Percentiles rank a stretch among this genome's conserved stretches.
These are phyloP conservation scores for Beauveria australis DNA, from an alignment of 2,329 filamentous ascomycete species.

Conservation along the genomic window DNA sequence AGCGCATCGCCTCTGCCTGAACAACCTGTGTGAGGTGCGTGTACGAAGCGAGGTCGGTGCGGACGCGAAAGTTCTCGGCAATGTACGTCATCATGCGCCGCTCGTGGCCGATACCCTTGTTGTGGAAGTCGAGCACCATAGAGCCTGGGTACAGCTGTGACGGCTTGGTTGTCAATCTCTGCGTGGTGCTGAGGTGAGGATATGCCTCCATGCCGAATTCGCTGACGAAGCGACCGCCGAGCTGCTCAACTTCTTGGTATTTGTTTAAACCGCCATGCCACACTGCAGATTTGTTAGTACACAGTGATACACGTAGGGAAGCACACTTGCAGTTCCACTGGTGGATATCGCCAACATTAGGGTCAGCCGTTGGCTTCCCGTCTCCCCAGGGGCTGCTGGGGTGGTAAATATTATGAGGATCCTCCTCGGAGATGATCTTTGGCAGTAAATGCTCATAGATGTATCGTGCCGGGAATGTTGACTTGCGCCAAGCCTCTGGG, in stretches of 20 bases:
- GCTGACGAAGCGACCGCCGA: slow-evolving; percentile 69
- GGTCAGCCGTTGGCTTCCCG: slow-evolving; percentile 46
- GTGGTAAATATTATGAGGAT: slow-evolving; percentile 59
- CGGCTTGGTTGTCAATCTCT: slow-evolving; percentile 48
- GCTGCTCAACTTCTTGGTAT: slow-evolving; percentile 64
- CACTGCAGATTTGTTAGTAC: slow-evolving; percentile 27
- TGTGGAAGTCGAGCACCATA: slow-evolving; percentile 70
- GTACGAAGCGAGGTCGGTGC: slow-evolving; percentile 58
- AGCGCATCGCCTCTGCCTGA: slow-evolving; percentile 44
- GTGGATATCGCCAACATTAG: slow-evolving; percentile 69
- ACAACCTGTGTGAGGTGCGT: slow-evolving; percentile 59
- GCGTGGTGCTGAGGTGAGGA: slow-evolving; percentile 63
- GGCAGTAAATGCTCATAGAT: slow-evolving; percentile 70
- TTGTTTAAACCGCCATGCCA: slow-evolving; percentile 66
- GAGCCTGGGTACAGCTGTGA: slow-evolving; percentile 56
- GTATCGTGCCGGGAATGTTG: slow-evolving; percentile 66
- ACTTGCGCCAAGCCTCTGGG: slow-evolving; percentile 64
- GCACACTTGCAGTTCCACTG: slow-evolving; percentile 48
- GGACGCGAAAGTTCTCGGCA: slow-evolving; percentile 60
- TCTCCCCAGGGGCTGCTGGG: slow-evolving; percentile 68
- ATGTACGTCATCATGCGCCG: slow-evolving; percentile 66
- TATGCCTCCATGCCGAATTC: slow-evolving; percentile 71
- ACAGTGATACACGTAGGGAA: not conserved
- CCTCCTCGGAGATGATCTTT: slow-evolving; percentile 52
- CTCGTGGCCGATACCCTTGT: slow-evolving; percentile 74